Percentiles rank a stretch among this genome's conserved stretches.
phyloP scores from a whole-genome alignment of 2,329 filamentous ascomycete genomes.

The Botryotinia calthae region DNA sequence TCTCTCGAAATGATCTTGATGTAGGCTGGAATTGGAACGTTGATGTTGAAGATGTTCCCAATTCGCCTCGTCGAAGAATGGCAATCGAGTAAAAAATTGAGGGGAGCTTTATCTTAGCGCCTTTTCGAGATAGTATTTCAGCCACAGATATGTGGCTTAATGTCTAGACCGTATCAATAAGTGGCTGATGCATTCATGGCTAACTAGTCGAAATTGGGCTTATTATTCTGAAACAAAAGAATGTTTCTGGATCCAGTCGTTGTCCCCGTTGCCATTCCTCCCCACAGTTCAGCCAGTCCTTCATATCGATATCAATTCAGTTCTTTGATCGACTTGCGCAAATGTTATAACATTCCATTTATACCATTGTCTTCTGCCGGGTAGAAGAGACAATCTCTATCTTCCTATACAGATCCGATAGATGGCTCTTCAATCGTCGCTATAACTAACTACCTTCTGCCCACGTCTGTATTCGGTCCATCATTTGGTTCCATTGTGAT shows the following conservation, averaged over 20 bases:
- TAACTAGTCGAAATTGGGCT: background rate
- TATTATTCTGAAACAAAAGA: conserved; percentile 4
- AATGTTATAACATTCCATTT: background rate
- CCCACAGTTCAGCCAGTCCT: background rate
- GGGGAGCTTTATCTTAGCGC: conserved; percentile 35
- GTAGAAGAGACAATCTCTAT: background rate
- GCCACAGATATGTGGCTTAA: conserved; percentile 13
- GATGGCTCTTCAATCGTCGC: background rate
- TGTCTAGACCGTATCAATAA: background rate
- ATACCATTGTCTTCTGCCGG: background rate
- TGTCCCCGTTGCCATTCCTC: background rate
- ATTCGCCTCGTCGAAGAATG: background rate
- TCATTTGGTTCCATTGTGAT: background rate
- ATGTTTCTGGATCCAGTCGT: conserved; percentile 10
- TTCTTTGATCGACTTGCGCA: too few species aligned
- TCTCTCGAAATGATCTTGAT: background rate
- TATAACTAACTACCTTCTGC: background rate
- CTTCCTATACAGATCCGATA: background rate
- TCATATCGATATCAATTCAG: background rate
- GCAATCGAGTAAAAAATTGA: conserved; percentile 10
- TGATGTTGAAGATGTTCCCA: background rate
- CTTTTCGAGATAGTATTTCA: background rate
- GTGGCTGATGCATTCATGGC: background rate
- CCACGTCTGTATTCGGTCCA: background rate
- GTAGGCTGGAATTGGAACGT: background rate